Evolutionary conservation across 2,329 filamentous ascomycete genomes (phyloP), one percentile per base, ranked within the genome.

Genomic region (Sphaceloma murrayae): DNA sequence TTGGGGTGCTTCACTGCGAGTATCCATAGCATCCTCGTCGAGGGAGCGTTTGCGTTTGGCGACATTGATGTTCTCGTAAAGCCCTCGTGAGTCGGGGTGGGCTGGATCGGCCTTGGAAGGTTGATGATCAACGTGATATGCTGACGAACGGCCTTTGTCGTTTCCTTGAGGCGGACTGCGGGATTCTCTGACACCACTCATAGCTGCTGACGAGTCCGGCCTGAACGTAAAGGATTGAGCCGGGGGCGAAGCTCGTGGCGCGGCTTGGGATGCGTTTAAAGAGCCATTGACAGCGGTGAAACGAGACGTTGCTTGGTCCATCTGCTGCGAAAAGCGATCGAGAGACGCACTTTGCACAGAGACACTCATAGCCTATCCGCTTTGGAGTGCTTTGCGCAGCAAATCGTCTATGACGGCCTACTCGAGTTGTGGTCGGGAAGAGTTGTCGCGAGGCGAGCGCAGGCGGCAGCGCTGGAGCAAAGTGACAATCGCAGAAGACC

Each of bases 251-350:
- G n/a, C n/a, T n/a, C n/a, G n/a, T 4, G 30, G 29, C n/a, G 34
- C 21, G 16, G 31, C 29, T 8, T 29, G 22, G 21, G 18, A 11
- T 5, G 31, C 18, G n/a, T n/a, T n/a, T n/a, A n/a, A n/a, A n/a
- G n/a, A n/a, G n/a, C 42, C 42, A 17, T 45, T 45, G 18, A 45
- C 42, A 8, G 42, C 42, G 8, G 29, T 45, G 31, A 45, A 45
- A 19, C 36, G 34, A 10, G 30, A 14, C 4, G 42, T 17, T 4
- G 31, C 24, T 18, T 21, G 31, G 17, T 45, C 42, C 42, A 45
- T 45, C 6, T 13, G 27, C 21, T 24, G 42, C 10, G 27, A 21
- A 14, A 45, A 29, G 14, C 31, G 27, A n/a, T 18, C 22, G 26
- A 13, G 10, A 21, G 42, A 32, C 8, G 31, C 27, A 10, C 21